phyloP scores from a whole-genome alignment of 1,139 yeast species.

The Pneumocystis sp. region DNA sequence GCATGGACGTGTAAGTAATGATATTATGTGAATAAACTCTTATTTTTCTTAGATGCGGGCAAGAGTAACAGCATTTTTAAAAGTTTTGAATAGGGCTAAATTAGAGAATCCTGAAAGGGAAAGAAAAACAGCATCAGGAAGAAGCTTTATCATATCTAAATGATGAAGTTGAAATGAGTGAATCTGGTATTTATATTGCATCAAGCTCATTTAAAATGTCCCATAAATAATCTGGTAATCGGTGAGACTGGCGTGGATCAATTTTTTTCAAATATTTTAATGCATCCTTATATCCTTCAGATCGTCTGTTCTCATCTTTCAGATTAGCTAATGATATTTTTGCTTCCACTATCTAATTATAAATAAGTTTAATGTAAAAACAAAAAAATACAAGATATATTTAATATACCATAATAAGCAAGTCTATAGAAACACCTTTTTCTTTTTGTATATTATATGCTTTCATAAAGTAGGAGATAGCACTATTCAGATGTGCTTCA shows the following conservation, averaged over 20 bases:
- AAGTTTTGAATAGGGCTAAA: constrained; percentile 91
- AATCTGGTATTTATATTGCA: background rate
- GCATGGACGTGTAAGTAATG: constrained; percentile 50
- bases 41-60: constrained; percentile 48
- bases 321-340: background rate
- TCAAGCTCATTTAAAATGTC: background rate
- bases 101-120: constrained; percentile 72
- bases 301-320: background rate
- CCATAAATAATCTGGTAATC: background rate
- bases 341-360: background rate
- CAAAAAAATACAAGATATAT: background rate
- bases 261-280: background rate
- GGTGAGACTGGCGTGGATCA: background rate
- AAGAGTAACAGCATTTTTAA: constrained; percentile 83
- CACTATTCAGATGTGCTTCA: background rate
- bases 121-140: constrained; percentile 72
- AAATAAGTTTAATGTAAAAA: background rate
- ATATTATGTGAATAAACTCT: background rate
- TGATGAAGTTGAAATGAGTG: background rate
- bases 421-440: background rate
- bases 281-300: background rate
- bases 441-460: background rate
- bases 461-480: background rate
- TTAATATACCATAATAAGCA: background rate
- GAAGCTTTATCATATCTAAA: constrained; percentile 40